Base-by-base conservation (phyloP, 2,329 filamentous ascomycete species). In the Elsinoe fawcettii region DNA sequence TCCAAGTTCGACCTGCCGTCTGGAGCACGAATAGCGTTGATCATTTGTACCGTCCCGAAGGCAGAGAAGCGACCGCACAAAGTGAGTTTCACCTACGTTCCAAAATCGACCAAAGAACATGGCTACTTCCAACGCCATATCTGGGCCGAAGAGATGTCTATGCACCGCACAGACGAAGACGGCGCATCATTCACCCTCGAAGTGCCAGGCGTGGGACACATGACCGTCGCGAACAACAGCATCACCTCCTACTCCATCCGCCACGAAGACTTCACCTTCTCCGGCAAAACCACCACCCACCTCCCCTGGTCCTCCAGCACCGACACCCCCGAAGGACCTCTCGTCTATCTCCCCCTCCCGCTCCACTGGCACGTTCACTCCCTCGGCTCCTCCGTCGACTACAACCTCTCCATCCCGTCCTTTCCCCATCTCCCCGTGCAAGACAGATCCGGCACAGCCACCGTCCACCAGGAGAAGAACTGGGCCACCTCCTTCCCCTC, bases 341-440 rank as follows among this genome's bases (percentile, higher is more conserved):
- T 79, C n/a, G 71, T 74, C 3, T 59, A 72, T 18, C 66, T 79
- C 0, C 75, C 75, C 0, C 64, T 79, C 0, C 77, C 77, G 1
- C 63, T 79, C 1, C 77, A 79, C 60, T 79, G 76, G 77, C 75
- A 78, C 60, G 77, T 79, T 3, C 74, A 77, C 30, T 75, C 73
- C 1, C 68, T 76, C 6, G 68, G 64, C 37, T 77, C 75, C 1
- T 63, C 68, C 1, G 71, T 70, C 54, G 64, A 65, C 2, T 75
- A 74, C 64, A 61, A 60, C 3, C 66, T 79, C 37, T 60, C 62
- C 3, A 72, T 78, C 4, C 67, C 71, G 0, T 57, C 59, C 44
- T 59, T 63, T 56, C 64, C 61, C 58, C 65, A 62, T 5, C 61
- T 55, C n/a, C 30, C 51, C 58, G n/a, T n/a, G 5, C 67, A 53